Evolutionary conservation across 23 red algal species (phyloP).

Genomic region (Gracilaria domingensis): DNA sequence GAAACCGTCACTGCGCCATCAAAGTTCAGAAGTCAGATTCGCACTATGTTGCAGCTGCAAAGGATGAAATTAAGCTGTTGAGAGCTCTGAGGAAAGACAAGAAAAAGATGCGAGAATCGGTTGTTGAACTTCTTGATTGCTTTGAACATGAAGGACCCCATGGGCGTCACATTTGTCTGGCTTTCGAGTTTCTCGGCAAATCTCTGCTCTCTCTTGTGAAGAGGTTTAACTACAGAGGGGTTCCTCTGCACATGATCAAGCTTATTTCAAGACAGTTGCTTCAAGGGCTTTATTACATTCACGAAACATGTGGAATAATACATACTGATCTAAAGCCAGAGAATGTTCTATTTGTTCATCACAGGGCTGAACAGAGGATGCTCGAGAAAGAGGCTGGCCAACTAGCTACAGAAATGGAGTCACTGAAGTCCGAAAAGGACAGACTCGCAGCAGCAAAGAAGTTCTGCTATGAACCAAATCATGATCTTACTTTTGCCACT

Average conservation of each 20-base stretch:
- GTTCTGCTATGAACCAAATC: conserved; percentile 18
- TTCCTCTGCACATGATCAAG: conserved; percentile 78
- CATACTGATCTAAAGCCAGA: conserved; percentile 99
- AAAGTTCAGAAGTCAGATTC: conserved; percentile 95
- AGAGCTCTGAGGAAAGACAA: conserved; percentile 41
- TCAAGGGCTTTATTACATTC: conserved; percentile 78
- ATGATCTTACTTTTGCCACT: conserved; percentile 49
- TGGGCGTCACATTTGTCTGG: conserved; percentile 87
- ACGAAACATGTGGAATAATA: conserved; percentile 86
- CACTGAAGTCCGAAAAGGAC: not conserved
- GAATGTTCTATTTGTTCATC: conserved; percentile 85
- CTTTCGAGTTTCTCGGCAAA: conserved; percentile 93
- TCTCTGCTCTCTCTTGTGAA: conserved; percentile 89
- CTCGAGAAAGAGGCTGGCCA: not conserved
- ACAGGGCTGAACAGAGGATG: not conserved
- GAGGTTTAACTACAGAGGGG: conserved; percentile 84
- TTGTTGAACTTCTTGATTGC: conserved; percentile 79
- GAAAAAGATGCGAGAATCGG: conserved; percentile 25
- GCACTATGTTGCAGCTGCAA: conserved; percentile 89
- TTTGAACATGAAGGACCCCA: conserved; percentile 86
- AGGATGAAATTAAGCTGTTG: conserved; percentile 88
- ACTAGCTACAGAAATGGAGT: conserved; percentile 46
- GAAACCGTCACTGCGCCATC: conserved; percentile 68
- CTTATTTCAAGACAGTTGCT: conserved; percentile 72
- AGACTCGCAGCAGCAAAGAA: conserved; percentile 10